Percentiles rank a stretch among this genome's conserved stretches.
phyloP scores from a whole-genome alignment of 495 filamentous ascomycete species.

The Neurospora sp. region DNA sequence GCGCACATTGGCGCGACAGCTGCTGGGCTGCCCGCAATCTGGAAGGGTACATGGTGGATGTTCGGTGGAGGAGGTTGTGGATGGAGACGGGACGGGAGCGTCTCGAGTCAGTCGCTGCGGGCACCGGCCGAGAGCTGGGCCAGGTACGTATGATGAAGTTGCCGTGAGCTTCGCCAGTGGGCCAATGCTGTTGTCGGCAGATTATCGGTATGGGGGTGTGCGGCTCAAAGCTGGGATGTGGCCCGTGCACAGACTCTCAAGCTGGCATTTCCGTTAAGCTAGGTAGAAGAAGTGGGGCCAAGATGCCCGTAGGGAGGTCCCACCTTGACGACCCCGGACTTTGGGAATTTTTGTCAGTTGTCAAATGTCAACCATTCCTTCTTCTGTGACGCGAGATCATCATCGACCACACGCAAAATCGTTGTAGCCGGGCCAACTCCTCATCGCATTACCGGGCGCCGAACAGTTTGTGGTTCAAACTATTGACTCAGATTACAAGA shows the following conservation, averaged over 20 bases:
- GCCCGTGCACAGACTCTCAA: background rate
- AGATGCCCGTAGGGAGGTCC: background rate
- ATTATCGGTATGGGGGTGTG: background rate
- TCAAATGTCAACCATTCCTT: background rate
- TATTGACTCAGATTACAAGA: background rate
- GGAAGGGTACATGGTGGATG: constrained; percentile 45
- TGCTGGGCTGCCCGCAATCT: constrained; percentile 35
- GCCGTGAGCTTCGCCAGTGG: background rate
- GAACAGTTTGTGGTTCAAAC: background rate
- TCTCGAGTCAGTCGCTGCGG: constrained; percentile 8
- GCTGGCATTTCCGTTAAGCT: background rate
- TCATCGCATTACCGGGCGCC: background rate
- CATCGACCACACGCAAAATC: background rate
- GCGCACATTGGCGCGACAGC: constrained; percentile 19
- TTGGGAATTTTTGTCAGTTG: background rate
- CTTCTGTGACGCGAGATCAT: background rate
- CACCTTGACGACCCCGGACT: background rate
- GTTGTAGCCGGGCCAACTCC: background rate
- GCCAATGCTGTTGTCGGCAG: background rate
- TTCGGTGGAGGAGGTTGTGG: constrained; percentile 18
- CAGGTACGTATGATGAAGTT: constrained; percentile 1
- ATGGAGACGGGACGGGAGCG: constrained; percentile 10
- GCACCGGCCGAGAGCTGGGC: constrained; percentile 2
- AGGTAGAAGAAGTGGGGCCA: background rate
- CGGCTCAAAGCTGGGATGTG: background rate